Evolutionary conservation across 1,284 basidiomycete genomes (phyloP), one percentile per base, ranked within the genome.

Genomic region (Cystobasidium slooffiae): DNA sequence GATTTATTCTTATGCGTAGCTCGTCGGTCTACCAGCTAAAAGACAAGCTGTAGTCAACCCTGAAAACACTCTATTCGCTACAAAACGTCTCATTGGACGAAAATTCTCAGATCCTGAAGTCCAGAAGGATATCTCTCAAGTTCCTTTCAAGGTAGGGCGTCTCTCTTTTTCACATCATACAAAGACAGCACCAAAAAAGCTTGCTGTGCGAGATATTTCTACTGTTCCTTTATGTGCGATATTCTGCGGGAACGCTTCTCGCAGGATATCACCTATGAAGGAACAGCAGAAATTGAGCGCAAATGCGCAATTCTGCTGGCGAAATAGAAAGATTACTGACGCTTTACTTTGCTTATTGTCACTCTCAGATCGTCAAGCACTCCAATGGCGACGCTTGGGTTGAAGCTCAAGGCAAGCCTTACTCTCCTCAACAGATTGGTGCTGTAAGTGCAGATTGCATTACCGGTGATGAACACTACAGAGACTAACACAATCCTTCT

Each of bases 21-120:
- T 73, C 55, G 92, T 98, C 77, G 96, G 96, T 84, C 88, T 97
- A 67, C 96, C 97, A 46, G 97, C 96, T 51, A 95, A 97, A 85
- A 93, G 95, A 74, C 96, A 98, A 84, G 94, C 94, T 6, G 93
- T 97, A 67, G 94, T 98, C 82, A 99, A 98, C 87, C 88, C 93
- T n/a, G 84, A 89, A 75, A 94, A 95, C 86, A 97, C 93, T 67
- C 90, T 94, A 79, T 95, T 93, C 75, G 95, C 92, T 49, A 97
- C 97, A 85, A 98, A 98, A 87, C 93, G 95, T 82, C 86, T 98
- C 77, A 93, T 98, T 83, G 95, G 96, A 81, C 91, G 96, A 77
- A 90, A 96, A 84, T 97, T 91, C 86, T 88, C 87, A 80, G 96
- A 98, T 84, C 86, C 90, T 81, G 96, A 98, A 84, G 94, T 98